Evolutionary conservation across 306 rosid genomes (phyloP), one percentile per base, ranked within the genome.

Genomic region (Sicyos edulis): DNA sequence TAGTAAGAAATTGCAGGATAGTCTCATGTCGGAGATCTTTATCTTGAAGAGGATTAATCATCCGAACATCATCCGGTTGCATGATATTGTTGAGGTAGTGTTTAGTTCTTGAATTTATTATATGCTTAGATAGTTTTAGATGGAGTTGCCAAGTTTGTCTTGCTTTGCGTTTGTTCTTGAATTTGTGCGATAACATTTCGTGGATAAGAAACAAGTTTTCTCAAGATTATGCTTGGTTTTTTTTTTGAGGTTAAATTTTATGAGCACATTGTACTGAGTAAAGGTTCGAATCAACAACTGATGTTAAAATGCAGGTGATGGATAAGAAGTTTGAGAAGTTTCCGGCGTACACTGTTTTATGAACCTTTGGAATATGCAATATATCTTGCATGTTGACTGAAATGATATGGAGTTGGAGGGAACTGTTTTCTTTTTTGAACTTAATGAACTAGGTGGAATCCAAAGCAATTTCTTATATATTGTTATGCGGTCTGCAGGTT

Each of bases 11-110:
- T 75, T 95, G 86, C 96, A 84, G 74, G 99, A 95, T 42, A 89
- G 96, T 57, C 85, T 95, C 21, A 85, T 95, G 96, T 89, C 96
- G 1, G 99, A 95, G 90, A 91, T 95, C 82, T 77, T 68, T 40
- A 95, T 95, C 80, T 78, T 95, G 81, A 86, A 89, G 86, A 80
- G 75, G 82, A 89, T 91, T 83, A 83, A 80, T 54, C 99, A 95
- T 73, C 95, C 97, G 13, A 95, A 95, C 77, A 95, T 95, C 67
- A 91, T 95, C 74, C 86, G 72, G n/a, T 74, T 95, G 87, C 86
- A 89, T 76, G 96, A 95, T 78, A 91, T 95, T 19, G 85, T 95
- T 10, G 78, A 95, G 99, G 99, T 95, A 1, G 81, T 60, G 16
- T 60, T 65, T 72, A 11, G 12, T 32, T 16, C 13, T 34, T 77